These are phyloP conservation scores for Picochlorum costavermella DNA, from an alignment of 139 green algal species.

Conservation along the genomic window DNA sequence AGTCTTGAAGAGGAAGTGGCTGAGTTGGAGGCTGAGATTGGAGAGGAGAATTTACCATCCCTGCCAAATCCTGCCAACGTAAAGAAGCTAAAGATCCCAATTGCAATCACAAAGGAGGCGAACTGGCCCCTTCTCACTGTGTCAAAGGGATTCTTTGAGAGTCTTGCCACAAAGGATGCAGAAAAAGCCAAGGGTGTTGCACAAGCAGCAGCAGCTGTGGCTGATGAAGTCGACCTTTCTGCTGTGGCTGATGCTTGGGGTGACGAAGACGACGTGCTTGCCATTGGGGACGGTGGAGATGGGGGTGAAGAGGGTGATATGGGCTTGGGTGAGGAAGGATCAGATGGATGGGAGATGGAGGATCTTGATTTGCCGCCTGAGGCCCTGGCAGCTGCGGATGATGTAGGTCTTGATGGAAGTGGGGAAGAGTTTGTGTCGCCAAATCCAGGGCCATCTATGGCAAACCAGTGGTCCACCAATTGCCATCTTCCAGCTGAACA, in stretches of 20 bases:
- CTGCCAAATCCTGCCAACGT: constrained; percentile 7
- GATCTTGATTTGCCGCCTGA: constrained; percentile 70
- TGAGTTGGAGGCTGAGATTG: constrained; percentile 46
- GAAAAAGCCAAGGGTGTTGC: constrained; percentile 20
- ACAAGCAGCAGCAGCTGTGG: constrained; percentile 18
- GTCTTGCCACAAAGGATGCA: constrained; percentile 58
- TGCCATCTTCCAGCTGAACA: constrained; percentile 72
- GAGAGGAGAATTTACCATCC: constrained; percentile 23
- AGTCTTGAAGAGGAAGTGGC: constrained; percentile 68
- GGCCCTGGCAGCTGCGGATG: constrained; percentile 5
- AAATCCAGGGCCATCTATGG: constrained; percentile 56
- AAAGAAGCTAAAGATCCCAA: constrained; percentile 54
- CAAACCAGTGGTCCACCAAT: constrained; percentile 78
- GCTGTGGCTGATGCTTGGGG: constrained; percentile 67
- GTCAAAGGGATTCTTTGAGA: constrained; percentile 95
- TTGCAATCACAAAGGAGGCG: constrained; percentile 70
- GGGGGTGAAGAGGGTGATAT: constrained; percentile 1
- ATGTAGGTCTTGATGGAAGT: constrained; percentile 3
- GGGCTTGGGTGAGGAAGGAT: constrained; percentile 46
- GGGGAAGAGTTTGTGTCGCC: constrained; percentile 61
- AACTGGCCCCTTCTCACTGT: constrained; percentile 99
- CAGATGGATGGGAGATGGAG: constrained; percentile 95
- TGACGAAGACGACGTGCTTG: constrained; percentile 57
- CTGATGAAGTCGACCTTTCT: constrained; percentile 53
- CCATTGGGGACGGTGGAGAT: constrained; percentile 40